These are phyloP conservation scores for Scalesia atractyloides DNA, from an alignment of 129 eudicot species.

Conservation along the genomic window DNA sequence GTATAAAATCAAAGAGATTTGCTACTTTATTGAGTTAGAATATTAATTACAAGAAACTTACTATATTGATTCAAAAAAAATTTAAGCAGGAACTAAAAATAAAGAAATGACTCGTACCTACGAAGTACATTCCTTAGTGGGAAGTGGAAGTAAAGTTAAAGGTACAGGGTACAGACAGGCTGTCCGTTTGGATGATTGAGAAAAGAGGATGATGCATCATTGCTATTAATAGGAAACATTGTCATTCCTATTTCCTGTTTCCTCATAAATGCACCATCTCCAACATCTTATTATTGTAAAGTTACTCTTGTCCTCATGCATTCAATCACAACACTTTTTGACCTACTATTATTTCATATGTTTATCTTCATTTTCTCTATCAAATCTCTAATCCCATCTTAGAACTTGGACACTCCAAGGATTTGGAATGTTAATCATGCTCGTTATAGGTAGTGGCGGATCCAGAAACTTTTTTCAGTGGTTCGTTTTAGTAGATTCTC, in stretches of 20 bases:
- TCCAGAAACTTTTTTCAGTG: too few species aligned
- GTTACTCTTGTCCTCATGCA: constrained; percentile 24
- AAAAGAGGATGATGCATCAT: background rate
- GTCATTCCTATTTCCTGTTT: background rate
- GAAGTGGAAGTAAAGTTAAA: constrained; percentile 23
- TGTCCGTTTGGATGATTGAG: constrained; percentile 19
- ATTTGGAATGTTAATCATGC: background rate
- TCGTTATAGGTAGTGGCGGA: background rate
- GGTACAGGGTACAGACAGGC: constrained; percentile 26
- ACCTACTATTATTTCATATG: background rate
- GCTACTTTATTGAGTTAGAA: too few species aligned
- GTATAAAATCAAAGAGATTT: too few species aligned
- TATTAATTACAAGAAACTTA: too few species aligned
- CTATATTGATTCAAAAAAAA: background rate
- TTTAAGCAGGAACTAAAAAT: background rate
- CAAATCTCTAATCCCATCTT: too few species aligned
- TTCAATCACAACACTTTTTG: constrained; percentile 1
- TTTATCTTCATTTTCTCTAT: too few species aligned
- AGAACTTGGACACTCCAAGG: background rate
- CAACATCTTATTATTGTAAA: constrained; percentile 18
- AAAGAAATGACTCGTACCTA: constrained; percentile 12
- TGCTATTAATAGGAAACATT: constrained; percentile 22
- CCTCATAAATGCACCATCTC: constrained; percentile 15
- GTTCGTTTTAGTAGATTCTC: too few species aligned
- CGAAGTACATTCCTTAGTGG: constrained; percentile 22